Percentiles rank a stretch among this genome's conserved stretches.
Evolutionary conservation across 129 eudicot genomes (phyloP).

Genomic region (Cynara cardunculus): DNA sequence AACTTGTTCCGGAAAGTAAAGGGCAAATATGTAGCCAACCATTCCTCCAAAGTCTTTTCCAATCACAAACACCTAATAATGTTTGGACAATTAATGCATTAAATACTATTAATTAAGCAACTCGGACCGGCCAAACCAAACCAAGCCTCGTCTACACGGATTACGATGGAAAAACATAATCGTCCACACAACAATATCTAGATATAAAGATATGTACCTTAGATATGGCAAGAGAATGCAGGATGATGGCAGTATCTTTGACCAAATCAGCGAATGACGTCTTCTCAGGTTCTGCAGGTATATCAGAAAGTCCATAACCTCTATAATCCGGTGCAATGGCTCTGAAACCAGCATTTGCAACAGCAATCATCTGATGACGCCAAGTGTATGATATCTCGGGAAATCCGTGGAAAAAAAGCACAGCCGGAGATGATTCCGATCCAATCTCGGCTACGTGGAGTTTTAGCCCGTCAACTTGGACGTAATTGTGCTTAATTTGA

Average conservation of each 20-base stretch:
- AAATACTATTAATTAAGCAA: too few species aligned
- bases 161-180: too few species aligned
- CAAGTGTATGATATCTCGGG: slow-evolving; percentile 54
- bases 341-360: slow-evolving; percentile 38
- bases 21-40: slow-evolving; percentile 24
- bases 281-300: slow-evolving; percentile 34
- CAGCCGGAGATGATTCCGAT: slow-evolving; percentile 20
- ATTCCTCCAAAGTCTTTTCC: slow-evolving; percentile 46
- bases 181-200: too few species aligned
- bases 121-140: too few species aligned
- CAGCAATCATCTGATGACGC: slow-evolving; percentile 51
- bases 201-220: slow-evolving; percentile 27
- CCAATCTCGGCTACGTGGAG: slow-evolving; percentile 43
- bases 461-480: slow-evolving; percentile 34
- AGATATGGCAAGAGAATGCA: slow-evolving; percentile 32
- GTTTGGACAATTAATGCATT: too few species aligned
- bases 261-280: slow-evolving; percentile 25
- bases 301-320: slow-evolving; percentile 51
- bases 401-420: slow-evolving; percentile 42
- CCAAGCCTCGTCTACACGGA: too few species aligned
- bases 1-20: slow-evolving; percentile 31
- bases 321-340: slow-evolving; percentile 39
- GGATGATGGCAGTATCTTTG: slow-evolving; percentile 32
- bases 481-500: slow-evolving; percentile 31
- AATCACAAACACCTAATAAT: slow-evolving; percentile 6